A percentile compares a stretch with the other conserved stretches of the same genome.
These are phyloP conservation scores for Beauveria sp. DNA, from an alignment of 2,329 filamentous ascomycete genomes.

Conservation along the genomic window DNA sequence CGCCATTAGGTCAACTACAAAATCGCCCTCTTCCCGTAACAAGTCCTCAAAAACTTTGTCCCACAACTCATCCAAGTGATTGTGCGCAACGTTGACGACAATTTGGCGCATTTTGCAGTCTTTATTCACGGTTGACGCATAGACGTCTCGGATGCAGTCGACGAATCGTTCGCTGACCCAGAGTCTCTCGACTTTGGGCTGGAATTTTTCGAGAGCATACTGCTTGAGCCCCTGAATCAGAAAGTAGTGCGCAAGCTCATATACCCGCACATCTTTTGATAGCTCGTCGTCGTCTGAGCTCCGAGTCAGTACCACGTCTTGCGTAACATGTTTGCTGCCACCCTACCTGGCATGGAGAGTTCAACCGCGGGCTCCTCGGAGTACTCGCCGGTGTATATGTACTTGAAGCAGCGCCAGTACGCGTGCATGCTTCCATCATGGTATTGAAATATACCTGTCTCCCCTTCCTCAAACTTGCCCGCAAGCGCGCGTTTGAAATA, in stretches of 20 bases:
- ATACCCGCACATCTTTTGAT: background rate
- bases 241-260: background rate
- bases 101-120: background rate
- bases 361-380: background rate
- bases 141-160: background rate
- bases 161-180: background rate
- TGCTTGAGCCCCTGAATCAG: background rate
- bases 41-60: background rate
- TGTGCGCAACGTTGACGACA: background rate
- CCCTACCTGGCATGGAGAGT: background rate
- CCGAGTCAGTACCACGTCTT: background rate
- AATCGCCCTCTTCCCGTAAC: background rate
- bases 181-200: background rate
- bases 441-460: background rate
- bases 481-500: background rate
- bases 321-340: background rate
- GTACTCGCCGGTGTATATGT: constrained; percentile 13
- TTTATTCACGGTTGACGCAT: background rate
- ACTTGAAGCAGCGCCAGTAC: constrained; percentile 11
- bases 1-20: background rate
- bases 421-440: constrained; percentile 10
- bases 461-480: background rate
- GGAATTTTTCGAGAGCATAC: background rate
- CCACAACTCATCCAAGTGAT: background rate
- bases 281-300: background rate